Percentiles rank a stretch among this genome's conserved stretches.
Evolutionary conservation across 2,329 filamentous ascomycete genomes (phyloP).

Genomic region (Neopestalotiopsis rosae): DNA sequence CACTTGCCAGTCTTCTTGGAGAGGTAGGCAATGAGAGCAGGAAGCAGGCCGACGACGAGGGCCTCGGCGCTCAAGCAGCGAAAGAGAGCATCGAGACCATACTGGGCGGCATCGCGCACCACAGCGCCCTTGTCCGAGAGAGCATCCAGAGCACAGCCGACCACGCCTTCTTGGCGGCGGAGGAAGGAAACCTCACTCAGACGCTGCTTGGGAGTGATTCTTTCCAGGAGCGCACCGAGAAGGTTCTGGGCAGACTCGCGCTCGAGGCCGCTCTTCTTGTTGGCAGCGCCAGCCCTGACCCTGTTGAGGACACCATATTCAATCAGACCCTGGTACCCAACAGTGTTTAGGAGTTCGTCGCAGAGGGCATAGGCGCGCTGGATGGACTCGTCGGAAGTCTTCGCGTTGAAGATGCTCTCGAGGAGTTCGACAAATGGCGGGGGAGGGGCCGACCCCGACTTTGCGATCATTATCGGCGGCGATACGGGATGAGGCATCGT

Average conservation of each 20-base stretch:
- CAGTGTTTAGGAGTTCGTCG: slow-evolving; percentile 57
- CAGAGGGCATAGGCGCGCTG: slow-evolving; percentile 67
- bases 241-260: slow-evolving; percentile 95
- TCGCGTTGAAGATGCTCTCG: slow-evolving; percentile 70
- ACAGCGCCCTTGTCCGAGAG: slow-evolving; percentile 89
- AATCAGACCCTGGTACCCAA: slow-evolving; percentile 56
- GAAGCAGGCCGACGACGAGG: slow-evolving; percentile 81
- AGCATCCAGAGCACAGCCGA: slow-evolving; percentile 78
- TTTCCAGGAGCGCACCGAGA: slow-evolving; percentile 90
- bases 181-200: slow-evolving; percentile 83
- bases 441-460: slow-evolving; percentile 48
- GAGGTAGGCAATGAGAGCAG: slow-evolving; percentile 76
- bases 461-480: slow-evolving; percentile 54
- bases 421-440: slow-evolving; percentile 70
- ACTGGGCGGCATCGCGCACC: slow-evolving; percentile 90
- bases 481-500: slow-evolving; percentile 55
- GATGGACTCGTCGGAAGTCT: slow-evolving; percentile 72
- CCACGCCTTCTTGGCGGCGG: slow-evolving; percentile 76
- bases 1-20: slow-evolving; percentile 89
- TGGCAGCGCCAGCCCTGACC: slow-evolving; percentile 75
- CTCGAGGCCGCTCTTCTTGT: slow-evolving; percentile 90
- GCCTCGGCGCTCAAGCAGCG: slow-evolving; percentile 79
- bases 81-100: slow-evolving; percentile 90
- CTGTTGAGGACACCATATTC: slow-evolving; percentile 61
- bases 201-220: slow-evolving; percentile 78